Base-by-base conservation (phyloP, 331 rosid genomes). In the Ulmus americana region DNA sequence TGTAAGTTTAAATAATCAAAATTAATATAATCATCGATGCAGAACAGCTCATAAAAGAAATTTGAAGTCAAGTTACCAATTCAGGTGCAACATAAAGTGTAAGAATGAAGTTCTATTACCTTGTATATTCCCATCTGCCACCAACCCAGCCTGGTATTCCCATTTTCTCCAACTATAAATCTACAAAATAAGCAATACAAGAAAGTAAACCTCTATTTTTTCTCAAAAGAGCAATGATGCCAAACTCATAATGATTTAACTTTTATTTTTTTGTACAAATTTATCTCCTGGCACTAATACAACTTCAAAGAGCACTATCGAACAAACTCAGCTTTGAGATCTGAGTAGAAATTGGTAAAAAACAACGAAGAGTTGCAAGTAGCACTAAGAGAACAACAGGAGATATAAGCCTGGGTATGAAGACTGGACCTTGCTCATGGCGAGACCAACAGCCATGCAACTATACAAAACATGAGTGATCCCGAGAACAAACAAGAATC, bases 141-240 rank as follows among this genome's bases (percentile, higher is more conserved):
- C 71, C 49, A 65, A 46, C 35, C 59, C 75, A 59, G 80, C 85
- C 70, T 82, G 95, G 72, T 70, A 83, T 85, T 92, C 95, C 98
- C 97, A 92, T 81, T 85, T 87, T 56, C 82, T 80, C 98, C 98
- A 92, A 73, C 98, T 92, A 68, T 89, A 92, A 62, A 89, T 92
- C 98, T 89, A 65, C 74, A 78, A 77, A 42, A 65, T 60, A 55
- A n/a, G 44, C 41, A 75, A 63, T 13, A 50, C 3, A 20, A 54
- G 35, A 77, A 56, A 68, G 71, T 46, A 53, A 80, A 58, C 44
- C 61, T 68, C 42, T 49, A 51, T 40, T 47, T 40, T 28, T 48
- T 22, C 22, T 55, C 46, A 49, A 45, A 42, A 60, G 14, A 48
- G 8, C 39, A 60, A 3, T 5, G 8, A 48, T 10, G 53, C 53